Evolutionary conservation across 2,329 filamentous ascomycete species (phyloP).

Genomic region (Clarireedia monteithiana): DNA sequence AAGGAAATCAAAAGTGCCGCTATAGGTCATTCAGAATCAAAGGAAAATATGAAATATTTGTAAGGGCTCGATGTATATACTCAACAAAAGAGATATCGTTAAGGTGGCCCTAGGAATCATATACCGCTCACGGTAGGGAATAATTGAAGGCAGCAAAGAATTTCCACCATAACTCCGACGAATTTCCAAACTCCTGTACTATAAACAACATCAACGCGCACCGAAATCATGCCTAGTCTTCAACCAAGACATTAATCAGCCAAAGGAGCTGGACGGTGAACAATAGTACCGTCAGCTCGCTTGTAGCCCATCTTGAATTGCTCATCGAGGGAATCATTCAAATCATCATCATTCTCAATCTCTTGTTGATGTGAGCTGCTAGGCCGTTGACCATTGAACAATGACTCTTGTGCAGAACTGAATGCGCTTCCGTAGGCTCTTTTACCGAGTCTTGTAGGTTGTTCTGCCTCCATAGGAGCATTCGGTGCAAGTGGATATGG

Average conservation of each 20-base stretch:
- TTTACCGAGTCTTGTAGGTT: constrained; percentile 18
- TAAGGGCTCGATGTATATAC: neutral
- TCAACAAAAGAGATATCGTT: constrained; percentile 5
- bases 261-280: neutral
- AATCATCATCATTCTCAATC: constrained; percentile 18
- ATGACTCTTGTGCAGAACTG: constrained; percentile 25
- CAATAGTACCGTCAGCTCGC: constrained; percentile 24
- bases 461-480: constrained; percentile 12
- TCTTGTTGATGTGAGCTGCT: constrained; percentile 20
- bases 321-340: neutral
- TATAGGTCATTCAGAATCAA: neutral
- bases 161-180: neutral
- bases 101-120: constrained; percentile 1
- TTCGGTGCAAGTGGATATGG: constrained; percentile 14
- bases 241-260: too few relatives aligned
- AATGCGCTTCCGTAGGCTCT: constrained; percentile 23
- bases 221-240: too few relatives aligned
- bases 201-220: neutral
- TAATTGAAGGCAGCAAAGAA: neutral
- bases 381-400: constrained; percentile 38
- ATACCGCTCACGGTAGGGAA: neutral
- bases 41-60: neutral
- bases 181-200: neutral
- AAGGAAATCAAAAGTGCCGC: neutral
- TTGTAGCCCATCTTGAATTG: constrained; percentile 21